Conservation (phyloP, 257 asterid species). For the Euphrasia confusa region DNA sequence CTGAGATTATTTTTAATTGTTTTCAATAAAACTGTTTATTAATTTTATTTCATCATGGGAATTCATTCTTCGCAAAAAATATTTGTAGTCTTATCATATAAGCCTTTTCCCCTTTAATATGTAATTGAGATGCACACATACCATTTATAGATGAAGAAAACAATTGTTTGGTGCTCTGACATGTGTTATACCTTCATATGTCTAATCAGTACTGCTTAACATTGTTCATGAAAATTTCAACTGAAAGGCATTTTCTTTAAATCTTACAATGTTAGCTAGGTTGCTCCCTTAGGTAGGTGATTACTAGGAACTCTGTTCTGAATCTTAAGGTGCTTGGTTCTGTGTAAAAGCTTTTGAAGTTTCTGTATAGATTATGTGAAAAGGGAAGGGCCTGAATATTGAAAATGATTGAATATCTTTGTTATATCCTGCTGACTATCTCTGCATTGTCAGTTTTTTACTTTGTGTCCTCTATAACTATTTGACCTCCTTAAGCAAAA, state of each 20-base stretch:
- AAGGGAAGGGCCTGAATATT: neutral
- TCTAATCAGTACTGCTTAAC: too few relatives aligned
- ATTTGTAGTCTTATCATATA: neutral
- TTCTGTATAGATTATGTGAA: neutral
- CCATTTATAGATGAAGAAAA: neutral
- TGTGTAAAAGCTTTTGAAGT: conserved; percentile 6
- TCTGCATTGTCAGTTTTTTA: neutral
- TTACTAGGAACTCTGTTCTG: conserved; percentile 16
- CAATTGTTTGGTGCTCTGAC: conserved; percentile 4
- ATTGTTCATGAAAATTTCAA: neutral
- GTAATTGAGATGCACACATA: conserved; percentile 10
- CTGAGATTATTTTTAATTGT: neutral
- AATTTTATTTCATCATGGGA: conserved; percentile 4
- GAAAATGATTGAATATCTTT: conserved; percentile 7
- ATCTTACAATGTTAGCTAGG: neutral
- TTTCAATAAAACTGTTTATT: conserved; percentile 3
- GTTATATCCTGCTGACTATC: neutral
- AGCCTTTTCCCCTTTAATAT: neutral
- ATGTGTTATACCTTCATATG: conserved; percentile 1
- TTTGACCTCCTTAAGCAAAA: neutral
- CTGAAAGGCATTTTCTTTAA: neutral
- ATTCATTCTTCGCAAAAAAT: neutral
- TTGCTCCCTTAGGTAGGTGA: conserved; percentile 2
- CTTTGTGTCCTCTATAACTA: neutral
- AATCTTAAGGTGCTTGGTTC: conserved; percentile 5